Conservation (phyloP, 2,329 filamentous ascomycete genomes). For the Samsoniella hepiali region DNA sequence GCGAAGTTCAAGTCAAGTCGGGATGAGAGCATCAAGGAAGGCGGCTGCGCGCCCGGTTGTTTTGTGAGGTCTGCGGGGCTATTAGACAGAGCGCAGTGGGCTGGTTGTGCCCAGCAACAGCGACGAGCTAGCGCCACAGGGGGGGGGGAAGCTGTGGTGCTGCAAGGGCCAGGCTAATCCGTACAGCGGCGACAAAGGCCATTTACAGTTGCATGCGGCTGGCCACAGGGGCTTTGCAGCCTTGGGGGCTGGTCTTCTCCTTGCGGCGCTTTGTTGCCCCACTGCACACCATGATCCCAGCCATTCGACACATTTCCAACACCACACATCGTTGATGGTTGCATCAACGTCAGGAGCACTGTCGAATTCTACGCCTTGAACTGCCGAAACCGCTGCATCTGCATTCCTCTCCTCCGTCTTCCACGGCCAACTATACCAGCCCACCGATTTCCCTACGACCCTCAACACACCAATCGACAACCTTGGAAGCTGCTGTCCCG, state of each 20-base stretch:
- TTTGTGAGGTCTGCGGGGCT: constrained; percentile 10
- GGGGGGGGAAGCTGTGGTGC: background rate
- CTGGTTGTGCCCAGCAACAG: constrained; percentile 17
- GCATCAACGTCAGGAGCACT: background rate
- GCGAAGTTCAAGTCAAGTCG: background rate
- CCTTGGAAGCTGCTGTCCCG: background rate
- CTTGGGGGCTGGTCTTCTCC: background rate
- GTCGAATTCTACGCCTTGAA: background rate
- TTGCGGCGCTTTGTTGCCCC: background rate
- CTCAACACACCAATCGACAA: background rate
- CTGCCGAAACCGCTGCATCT: background rate
- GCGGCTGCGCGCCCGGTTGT: constrained; percentile 7
- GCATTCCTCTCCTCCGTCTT: no score
- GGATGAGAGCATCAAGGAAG: constrained; percentile 8
- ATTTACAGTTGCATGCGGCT: no score
- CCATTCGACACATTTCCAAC: background rate
- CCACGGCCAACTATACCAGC: background rate
- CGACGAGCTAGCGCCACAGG: constrained; percentile 7
- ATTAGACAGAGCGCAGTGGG: constrained; percentile 3
- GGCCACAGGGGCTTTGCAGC: background rate
- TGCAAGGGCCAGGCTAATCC: background rate
- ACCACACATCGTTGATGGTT: background rate
- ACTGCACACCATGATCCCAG: background rate
- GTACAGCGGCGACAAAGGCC: no score
- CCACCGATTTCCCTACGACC: background rate